Evolutionary conservation across 768 basidiomycete species (phyloP).

Genomic region (Melanogaster broomeanus): DNA sequence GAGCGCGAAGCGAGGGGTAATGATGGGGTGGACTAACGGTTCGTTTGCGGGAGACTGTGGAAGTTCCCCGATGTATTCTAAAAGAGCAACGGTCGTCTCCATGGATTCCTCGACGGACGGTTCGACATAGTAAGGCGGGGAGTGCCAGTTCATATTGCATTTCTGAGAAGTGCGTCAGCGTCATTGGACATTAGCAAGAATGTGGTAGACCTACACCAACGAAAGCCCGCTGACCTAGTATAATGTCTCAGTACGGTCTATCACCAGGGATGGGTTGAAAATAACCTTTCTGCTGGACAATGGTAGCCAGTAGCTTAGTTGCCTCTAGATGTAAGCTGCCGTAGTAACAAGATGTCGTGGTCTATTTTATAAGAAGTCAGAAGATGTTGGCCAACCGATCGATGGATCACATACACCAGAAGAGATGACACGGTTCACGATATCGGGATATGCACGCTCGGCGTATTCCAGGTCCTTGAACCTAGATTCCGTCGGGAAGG

Average conservation of each 20-base stretch:
- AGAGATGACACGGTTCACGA: conserved; percentile 71
- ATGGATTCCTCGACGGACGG: conserved; percentile 60
- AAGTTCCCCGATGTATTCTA: conserved; percentile 67
- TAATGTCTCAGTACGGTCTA: conserved; percentile 9
- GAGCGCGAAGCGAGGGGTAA: conserved; percentile 97
- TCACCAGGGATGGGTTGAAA: neutral
- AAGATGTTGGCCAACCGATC: conserved; percentile 1
- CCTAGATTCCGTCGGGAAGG: conserved; percentile 85
- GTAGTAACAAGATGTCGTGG: conserved; percentile 94
- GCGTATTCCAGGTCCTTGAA: conserved; percentile 77
- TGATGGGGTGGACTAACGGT: conserved; percentile 81
- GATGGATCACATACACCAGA: conserved; percentile 60
- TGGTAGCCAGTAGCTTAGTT: conserved; percentile 79
- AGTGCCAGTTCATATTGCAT: conserved; percentile 58
- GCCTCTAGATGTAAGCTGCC: conserved; percentile 79
- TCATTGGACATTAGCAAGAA: neutral
- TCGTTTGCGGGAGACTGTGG: conserved; percentile 37
- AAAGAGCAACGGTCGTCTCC: conserved; percentile 58
- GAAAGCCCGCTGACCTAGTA: conserved; percentile 78
- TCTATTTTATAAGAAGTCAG: conserved; percentile 45
- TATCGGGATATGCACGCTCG: conserved; percentile 60
- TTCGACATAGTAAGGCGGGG: conserved; percentile 71
- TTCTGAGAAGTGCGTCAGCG: conserved; percentile 23
- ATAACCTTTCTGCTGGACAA: conserved; percentile 62
- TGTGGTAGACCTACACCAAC: conserved; percentile 62